These are phyloP conservation scores for Telopea speciosissima DNA, from an alignment of 177 flowering plant genomes.

Conservation along the genomic window DNA sequence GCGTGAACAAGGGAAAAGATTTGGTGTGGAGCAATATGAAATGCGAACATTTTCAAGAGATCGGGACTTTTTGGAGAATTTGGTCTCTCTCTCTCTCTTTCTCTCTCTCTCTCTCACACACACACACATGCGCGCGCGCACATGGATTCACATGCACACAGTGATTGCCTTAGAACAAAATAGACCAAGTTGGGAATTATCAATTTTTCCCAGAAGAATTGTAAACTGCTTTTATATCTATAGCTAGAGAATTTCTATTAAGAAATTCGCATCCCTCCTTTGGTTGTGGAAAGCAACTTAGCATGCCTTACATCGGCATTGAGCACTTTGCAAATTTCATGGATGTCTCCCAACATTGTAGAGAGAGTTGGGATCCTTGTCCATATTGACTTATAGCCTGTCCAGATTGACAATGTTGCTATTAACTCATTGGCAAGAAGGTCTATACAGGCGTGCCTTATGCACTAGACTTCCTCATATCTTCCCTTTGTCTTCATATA, in stretches of 20 bases:
- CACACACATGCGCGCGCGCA: conserved; percentile 5
- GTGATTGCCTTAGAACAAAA: neutral
- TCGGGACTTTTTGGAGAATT: conserved; percentile 67
- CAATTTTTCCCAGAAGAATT: no score
- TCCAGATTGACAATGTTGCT: neutral
- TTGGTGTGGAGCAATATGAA: conserved; percentile 92
- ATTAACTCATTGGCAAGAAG: neutral
- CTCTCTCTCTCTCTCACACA: conserved; percentile 14
- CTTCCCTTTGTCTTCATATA: neutral
- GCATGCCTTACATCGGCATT: neutral
- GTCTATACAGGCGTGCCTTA: neutral
- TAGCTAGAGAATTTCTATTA: no score
- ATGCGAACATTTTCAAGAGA: conserved; percentile 93
- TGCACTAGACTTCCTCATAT: neutral
- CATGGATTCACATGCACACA: neutral
- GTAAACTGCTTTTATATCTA: no score
- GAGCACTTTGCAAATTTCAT: neutral
- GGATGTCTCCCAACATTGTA: neutral
- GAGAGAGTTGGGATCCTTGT: neutral
- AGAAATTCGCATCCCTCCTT: neutral
- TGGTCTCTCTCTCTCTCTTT: conserved; percentile 49
- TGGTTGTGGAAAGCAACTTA: neutral
- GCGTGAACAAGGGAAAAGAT: conserved; percentile 86
- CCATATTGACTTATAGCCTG: neutral
- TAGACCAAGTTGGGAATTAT: neutral